These are phyloP conservation scores for Centaurea solstitialis DNA, from an alignment of 129 eudicot species.

Conservation along the genomic window DNA sequence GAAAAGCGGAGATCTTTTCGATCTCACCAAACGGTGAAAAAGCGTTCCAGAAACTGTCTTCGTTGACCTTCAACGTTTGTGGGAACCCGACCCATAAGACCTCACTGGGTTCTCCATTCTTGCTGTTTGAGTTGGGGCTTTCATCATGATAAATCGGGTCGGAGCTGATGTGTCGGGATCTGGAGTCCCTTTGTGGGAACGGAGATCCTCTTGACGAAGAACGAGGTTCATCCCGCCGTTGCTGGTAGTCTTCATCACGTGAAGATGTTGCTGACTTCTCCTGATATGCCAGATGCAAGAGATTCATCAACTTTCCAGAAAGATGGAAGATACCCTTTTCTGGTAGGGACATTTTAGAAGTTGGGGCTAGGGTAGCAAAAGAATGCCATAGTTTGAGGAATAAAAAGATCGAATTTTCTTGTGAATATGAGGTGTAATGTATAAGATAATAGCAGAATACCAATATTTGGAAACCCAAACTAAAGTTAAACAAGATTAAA, in stretches of 20 bases:
- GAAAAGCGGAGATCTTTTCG: slow-evolving; percentile 77
- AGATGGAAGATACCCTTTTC: background rate
- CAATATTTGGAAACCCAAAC: background rate
- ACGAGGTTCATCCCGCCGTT: slow-evolving; percentile 56
- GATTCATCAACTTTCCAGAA: background rate
- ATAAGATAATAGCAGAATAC: background rate
- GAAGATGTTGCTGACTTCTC: slow-evolving; percentile 59
- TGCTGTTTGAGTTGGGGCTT: slow-evolving; percentile 46
- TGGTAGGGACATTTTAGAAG: slow-evolving; percentile 1
- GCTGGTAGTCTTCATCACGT: slow-evolving; percentile 53
- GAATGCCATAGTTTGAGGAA: background rate
- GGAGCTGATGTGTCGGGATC: slow-evolving; percentile 49
- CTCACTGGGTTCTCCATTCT: slow-evolving; percentile 70
- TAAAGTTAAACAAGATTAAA: background rate
- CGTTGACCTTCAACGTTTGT: slow-evolving; percentile 75
- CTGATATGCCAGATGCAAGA: slow-evolving; percentile 46
- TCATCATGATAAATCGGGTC: slow-evolving; percentile 42
- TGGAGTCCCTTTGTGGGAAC: slow-evolving; percentile 56
- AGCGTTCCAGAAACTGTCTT: slow-evolving; percentile 59
- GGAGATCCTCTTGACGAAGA: slow-evolving; percentile 49
- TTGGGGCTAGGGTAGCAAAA: slow-evolving; percentile 10
- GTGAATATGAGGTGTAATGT: background rate
- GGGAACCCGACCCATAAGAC: slow-evolving; percentile 96
- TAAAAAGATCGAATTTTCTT: background rate
- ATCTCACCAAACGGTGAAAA: slow-evolving; percentile 88